These are phyloP conservation scores for Nymphaea colorata DNA, from an alignment of 164 flowering plant genomes.

Conservation along the genomic window DNA sequence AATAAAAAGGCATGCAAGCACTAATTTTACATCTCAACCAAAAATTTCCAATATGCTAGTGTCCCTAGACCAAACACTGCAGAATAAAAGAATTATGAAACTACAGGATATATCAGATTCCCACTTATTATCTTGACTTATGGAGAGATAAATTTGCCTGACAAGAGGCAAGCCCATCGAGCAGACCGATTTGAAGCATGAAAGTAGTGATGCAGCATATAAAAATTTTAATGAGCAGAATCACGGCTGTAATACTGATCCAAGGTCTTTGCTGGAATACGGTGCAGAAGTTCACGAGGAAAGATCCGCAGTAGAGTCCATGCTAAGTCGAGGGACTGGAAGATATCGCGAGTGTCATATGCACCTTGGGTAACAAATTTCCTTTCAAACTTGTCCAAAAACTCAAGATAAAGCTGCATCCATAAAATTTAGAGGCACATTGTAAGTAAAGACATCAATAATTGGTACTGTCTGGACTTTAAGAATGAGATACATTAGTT, in stretches of 20 bases:
- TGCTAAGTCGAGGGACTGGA: slow-evolving; percentile 95
- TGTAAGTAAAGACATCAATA: neutral
- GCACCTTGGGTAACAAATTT: slow-evolving; percentile 93
- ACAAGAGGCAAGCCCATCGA: neutral
- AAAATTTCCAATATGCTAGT: neutral
- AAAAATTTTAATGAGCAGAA: slow-evolving; percentile 12
- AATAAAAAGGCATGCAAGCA: neutral
- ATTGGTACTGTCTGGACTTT: too few relatives aligned
- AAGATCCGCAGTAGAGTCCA: slow-evolving; percentile 96
- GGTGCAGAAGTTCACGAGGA: slow-evolving; percentile 96
- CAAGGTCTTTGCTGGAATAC: slow-evolving; percentile 95
- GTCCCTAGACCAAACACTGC: neutral
- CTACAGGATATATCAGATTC: neutral
- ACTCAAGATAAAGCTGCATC: slow-evolving; percentile 90
- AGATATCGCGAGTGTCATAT: slow-evolving; percentile 89
- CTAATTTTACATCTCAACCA: neutral
- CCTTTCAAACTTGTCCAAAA: slow-evolving; percentile 91
- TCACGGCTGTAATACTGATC: slow-evolving; percentile 77
- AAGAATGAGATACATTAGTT: too few relatives aligned
- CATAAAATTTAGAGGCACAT: too few relatives aligned
- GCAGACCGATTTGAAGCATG: neutral
- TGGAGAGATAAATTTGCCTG: neutral
- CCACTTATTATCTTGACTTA: neutral
- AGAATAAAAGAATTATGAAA: neutral
- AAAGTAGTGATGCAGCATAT: neutral